Percentiles rank a stretch among this genome's conserved stretches.
These are phyloP conservation scores for Scolecobasidium constrictum DNA, from an alignment of 2,329 filamentous ascomycete species.

Conservation along the genomic window DNA sequence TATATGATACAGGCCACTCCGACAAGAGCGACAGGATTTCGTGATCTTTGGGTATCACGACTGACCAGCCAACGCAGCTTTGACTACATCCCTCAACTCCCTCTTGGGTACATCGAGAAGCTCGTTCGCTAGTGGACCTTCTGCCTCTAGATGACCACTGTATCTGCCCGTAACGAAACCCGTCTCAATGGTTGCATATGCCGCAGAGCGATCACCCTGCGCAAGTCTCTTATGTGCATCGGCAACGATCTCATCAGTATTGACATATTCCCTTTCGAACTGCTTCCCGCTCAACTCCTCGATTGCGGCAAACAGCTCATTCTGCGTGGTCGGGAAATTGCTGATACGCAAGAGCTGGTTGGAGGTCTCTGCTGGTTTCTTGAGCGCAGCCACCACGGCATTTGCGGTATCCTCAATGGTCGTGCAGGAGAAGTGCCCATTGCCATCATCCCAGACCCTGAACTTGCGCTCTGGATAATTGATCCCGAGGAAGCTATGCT, in stretches of 20 bases:
- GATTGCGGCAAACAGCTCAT: constrained; percentile 41
- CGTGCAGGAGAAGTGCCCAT: constrained; percentile 39
- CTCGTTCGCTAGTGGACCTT: not conserved
- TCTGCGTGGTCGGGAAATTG: constrained; percentile 49
- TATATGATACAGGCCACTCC: too few relatives aligned
- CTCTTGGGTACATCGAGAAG: too few relatives aligned
- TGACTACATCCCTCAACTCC: too few relatives aligned
- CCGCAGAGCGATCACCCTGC: not conserved
- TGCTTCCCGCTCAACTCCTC: constrained; percentile 43
- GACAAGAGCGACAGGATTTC: too few relatives aligned
- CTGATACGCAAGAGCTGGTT: constrained; percentile 46
- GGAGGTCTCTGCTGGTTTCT: constrained; percentile 31
- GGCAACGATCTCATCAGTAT: constrained; percentile 17
- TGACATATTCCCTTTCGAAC: constrained; percentile 36
- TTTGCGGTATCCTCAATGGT: constrained; percentile 41
- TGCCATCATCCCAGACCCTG: constrained; percentile 46
- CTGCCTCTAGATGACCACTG: too few relatives aligned
- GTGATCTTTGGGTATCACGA: too few relatives aligned
- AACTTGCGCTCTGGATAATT: constrained; percentile 38
- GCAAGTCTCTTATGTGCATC: not conserved
- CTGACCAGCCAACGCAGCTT: too few relatives aligned
- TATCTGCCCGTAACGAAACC: too few relatives aligned
- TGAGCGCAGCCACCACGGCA: constrained; percentile 33
- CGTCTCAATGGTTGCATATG: too few relatives aligned
- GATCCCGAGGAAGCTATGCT: constrained; percentile 40